Percentiles rank a stretch among this genome's conserved stretches.
Conservation (phyloP, 257 asterid species). For the Salvia miltiorrhiza region DNA sequence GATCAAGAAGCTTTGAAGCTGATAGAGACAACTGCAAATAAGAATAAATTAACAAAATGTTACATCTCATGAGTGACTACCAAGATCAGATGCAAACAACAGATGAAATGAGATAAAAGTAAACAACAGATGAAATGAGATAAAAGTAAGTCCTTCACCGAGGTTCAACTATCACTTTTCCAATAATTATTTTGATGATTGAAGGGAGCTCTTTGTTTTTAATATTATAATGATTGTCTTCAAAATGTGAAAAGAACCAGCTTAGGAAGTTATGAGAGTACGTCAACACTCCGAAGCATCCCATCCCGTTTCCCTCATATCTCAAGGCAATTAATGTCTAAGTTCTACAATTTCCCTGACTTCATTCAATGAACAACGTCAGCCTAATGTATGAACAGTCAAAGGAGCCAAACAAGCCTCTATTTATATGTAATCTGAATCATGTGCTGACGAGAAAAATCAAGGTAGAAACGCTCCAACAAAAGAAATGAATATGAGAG, state of each 20-base stretch:
- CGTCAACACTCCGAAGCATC: neutral
- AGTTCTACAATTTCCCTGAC: neutral
- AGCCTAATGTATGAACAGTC: neutral
- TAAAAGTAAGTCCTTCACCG: neutral
- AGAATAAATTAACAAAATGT: conserved; percentile 17
- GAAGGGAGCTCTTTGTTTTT: neutral
- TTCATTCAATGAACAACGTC: neutral
- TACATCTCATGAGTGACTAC: conserved; percentile 1
- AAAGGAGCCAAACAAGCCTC: neutral
- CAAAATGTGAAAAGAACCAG: neutral
- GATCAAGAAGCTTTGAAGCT: conserved; percentile 68
- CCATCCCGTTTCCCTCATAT: neutral
- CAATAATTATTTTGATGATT: neutral
- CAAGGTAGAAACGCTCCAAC: neutral
- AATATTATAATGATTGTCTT: neutral
- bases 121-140: neutral
- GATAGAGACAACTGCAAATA: conserved; percentile 74
- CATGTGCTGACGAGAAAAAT: neutral
- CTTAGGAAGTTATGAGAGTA: neutral
- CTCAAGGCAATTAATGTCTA: neutral
- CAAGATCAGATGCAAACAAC: conserved; percentile 1
- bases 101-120: neutral
- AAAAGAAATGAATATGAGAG: neutral
- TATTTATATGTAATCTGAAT: neutral
- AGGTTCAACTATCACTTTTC: neutral